Conservation (phyloP, 164 flowering plant species). For the Berberis thunbergii region DNA sequence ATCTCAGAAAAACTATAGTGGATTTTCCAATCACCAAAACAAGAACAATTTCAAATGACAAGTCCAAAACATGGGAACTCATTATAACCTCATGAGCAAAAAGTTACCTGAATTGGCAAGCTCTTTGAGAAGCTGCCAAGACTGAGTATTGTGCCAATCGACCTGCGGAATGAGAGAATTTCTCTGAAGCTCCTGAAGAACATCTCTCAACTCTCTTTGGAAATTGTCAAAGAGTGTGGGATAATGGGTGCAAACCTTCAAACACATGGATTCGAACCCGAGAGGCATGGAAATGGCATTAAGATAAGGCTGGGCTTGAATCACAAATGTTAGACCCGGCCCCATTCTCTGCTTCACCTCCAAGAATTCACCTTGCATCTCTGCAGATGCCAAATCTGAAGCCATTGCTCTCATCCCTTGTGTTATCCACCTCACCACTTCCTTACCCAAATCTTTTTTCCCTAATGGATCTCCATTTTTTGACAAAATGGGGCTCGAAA, state of each 20-base stretch:
- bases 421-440: slow-evolving; percentile 71
- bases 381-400: slow-evolving; percentile 52
- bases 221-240: slow-evolving; percentile 85
- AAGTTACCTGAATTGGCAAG: slow-evolving; percentile 60
- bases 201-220: slow-evolving; percentile 78
- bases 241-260: slow-evolving; percentile 80
- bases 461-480: slow-evolving; percentile 82
- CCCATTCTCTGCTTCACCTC: slow-evolving; percentile 63
- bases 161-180: slow-evolving; percentile 18
- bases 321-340: slow-evolving; percentile 68
- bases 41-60: too few relatives aligned
- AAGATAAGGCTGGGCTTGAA: slow-evolving; percentile 76
- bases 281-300: slow-evolving; percentile 80
- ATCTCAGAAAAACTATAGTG: too few relatives aligned
- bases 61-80: too few relatives aligned
- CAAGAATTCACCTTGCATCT: slow-evolving; percentile 56
- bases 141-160: slow-evolving; percentile 57
- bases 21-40: too few relatives aligned
- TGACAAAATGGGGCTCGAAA: slow-evolving; percentile 11
- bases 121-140: slow-evolving; percentile 83
- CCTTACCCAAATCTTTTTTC: slow-evolving; percentile 59
- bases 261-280: slow-evolving; percentile 68
- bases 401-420: slow-evolving; percentile 87
- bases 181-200: slow-evolving; percentile 44
- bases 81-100: background rate